Evolutionary conservation across 179 eudicot genomes (phyloP).

Genomic region (Dionaea muscipula): DNA sequence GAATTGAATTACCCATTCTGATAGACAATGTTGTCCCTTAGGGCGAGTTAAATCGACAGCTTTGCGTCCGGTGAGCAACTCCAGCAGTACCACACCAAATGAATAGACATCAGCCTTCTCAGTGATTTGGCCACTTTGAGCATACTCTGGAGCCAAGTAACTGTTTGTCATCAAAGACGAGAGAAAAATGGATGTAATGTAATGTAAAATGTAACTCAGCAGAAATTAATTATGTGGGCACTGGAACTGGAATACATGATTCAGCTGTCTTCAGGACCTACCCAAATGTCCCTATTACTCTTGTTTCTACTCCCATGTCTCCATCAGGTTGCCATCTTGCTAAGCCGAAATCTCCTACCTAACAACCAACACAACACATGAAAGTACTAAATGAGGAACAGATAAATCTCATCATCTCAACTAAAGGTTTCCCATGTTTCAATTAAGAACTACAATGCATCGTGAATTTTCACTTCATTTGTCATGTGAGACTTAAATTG

Average conservation of each 20-base stretch:
- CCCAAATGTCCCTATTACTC: conserved; percentile 89
- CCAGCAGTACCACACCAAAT: conserved; percentile 70
- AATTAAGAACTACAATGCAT: too few species aligned
- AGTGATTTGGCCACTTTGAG: conserved; percentile 76
- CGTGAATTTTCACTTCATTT: too few species aligned
- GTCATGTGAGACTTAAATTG: too few species aligned
- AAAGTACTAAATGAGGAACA: too few species aligned
- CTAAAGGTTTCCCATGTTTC: too few species aligned
- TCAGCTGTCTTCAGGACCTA: conserved; percentile 8
- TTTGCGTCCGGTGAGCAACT: conserved; percentile 66
- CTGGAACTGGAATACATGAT: neutral
- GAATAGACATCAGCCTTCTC: conserved; percentile 84
- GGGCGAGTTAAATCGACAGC: conserved; percentile 70
- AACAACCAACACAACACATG: neutral
- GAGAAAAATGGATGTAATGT: too few species aligned
- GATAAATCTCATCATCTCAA: too few species aligned
- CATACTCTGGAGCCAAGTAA: conserved; percentile 82
- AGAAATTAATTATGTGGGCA: too few species aligned
- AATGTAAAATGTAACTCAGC: too few species aligned
- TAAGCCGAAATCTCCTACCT: conserved; percentile 82
- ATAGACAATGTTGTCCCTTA: conserved; percentile 77
- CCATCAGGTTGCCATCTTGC: conserved; percentile 95
- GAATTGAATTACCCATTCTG: conserved; percentile 52
- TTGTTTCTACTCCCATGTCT: conserved; percentile 61
- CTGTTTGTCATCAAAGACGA: conserved; percentile 20